Evolutionary conservation across 306 rosid species (phyloP).

Genomic region (Pyrus bretschneideri): DNA sequence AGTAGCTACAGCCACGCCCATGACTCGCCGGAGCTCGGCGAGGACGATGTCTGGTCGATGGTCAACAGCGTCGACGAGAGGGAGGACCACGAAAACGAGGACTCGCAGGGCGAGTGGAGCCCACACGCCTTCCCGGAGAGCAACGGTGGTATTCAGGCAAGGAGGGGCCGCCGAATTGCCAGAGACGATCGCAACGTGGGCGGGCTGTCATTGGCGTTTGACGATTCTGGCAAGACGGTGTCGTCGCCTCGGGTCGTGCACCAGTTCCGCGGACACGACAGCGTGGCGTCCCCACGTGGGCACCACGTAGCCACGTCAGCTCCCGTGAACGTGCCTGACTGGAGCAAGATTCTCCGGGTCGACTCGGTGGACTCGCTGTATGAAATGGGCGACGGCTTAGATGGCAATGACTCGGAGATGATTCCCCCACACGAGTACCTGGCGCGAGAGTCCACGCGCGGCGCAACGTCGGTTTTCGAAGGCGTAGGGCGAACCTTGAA

Average conservation of each 20-base stretch:
- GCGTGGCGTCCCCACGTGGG: slow-evolving; percentile 30
- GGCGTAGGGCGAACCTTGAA: slow-evolving; percentile 93
- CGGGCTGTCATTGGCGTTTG: slow-evolving; percentile 66
- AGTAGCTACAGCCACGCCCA: slow-evolving; percentile 26
- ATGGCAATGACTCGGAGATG: slow-evolving; percentile 55
- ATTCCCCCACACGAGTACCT: slow-evolving; percentile 93
- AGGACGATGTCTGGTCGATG: slow-evolving; percentile 79
- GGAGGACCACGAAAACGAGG: slow-evolving; percentile 6
- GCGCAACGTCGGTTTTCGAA: slow-evolving; percentile 82
- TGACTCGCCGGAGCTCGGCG: slow-evolving; percentile 63
- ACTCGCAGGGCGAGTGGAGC: slow-evolving; percentile 25
- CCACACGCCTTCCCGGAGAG: slow-evolving; percentile 11
- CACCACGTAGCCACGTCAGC: slow-evolving; percentile 63
- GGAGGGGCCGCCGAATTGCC: slow-evolving; percentile 24
- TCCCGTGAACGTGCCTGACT: slow-evolving; percentile 93
- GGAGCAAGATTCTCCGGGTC: slow-evolving; percentile 94
- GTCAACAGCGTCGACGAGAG: slow-evolving; percentile 23
- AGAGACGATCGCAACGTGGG: slow-evolving; percentile 39
- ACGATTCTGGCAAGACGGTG: slow-evolving; percentile 32
- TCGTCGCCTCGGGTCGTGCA: slow-evolving; percentile 59
- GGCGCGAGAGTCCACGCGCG: slow-evolving; percentile 64
- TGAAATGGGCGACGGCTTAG: slow-evolving; percentile 31
- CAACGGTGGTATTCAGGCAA: slow-evolving; percentile 15
- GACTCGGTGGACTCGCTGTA: slow-evolving; percentile 71
- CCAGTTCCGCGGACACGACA: slow-evolving; percentile 53